Base-by-base conservation (phyloP, 108 stramenopile species). In the Nannochloropsis gaditana region DNA sequence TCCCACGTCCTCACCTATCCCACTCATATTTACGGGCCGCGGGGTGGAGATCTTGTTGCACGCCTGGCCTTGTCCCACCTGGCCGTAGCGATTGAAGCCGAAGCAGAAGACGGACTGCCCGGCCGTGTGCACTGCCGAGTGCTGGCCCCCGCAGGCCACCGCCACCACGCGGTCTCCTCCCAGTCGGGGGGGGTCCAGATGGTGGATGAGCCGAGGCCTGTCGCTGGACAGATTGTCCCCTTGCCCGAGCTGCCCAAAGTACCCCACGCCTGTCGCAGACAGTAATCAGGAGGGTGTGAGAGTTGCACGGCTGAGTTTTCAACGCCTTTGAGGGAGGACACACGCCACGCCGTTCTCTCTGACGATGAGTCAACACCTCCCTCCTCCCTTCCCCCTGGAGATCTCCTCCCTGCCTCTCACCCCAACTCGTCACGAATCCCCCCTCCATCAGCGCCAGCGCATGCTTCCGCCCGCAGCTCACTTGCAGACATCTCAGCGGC, bases 401-500 rank as follows among this genome's bases (percentile, higher is more conserved):
- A 17, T 84, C 41, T 21, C 83, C 87, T 41, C 88, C 86, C 43
- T 89, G 85, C 9, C 89, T 87, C 41, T 85, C 89, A 2, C 89
- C 89, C 89, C 89, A 90, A 5, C 87, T 89, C 88, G 89, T 89
- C 19, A 90, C 86, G 44, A 85, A 21, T 43, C 87, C 89, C 44
- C 89, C 89, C 9, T 88, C 88, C 88, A 90, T 88, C 43, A 90
- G 86, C 6, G 89, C 89, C 83, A 90, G 44, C 9, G 86, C 89
- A 81, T 90, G 89, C 82, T 88, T 88, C 9, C 89, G 81, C 9
- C 89, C 89, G 45, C 89, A 90, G 43, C 82, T 83, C n/a, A 90
- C 85, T 42, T 86, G 85, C 9, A 90, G 11, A 79, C 86, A 88
- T n/a, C 45, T 83, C 44, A 88, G 86, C 43, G 89, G 88, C 3